Evolutionary conservation across 2,329 filamentous ascomycete species (phyloP), one percentile per base, ranked within the genome.

Genomic region (Aspergillus thermomutatus): DNA sequence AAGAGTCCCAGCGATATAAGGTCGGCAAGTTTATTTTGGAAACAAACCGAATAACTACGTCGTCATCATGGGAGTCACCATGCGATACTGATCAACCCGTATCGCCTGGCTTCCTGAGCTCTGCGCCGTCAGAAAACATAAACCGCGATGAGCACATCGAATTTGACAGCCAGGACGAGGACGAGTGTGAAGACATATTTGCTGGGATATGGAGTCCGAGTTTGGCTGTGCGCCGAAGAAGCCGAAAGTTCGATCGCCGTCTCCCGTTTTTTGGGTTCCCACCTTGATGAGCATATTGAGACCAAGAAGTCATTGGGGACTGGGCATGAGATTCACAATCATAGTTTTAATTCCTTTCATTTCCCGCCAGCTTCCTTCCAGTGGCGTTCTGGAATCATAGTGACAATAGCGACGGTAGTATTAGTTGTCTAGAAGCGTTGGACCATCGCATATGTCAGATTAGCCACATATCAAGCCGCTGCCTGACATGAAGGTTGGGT

Each of bases 1-100:
- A 87, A 61, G 83, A 86, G 57, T 75, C 71, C 10, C 85, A 87
- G 70, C 75, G 79, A 54, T 87, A 87, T 65, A 87, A 87, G 66
- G 82, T 87, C 2, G 85, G 85, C n/a, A 87, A 87, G 66, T 87
- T 83, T 61, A 87, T 87, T 27, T 69, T 87, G 27, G 85, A 87
- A 69, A 86, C 83, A 46, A 83, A 80, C 69, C 74, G 80, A 53
- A 80, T 85, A 8, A 78, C 77, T 25, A 72, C 77, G 28, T 74
- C 74, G 17, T 75, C 77, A 19, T 78, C 72, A 21, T 87, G 85
- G 84, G 83, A 85, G 58, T 67, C 69, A 14, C 56, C 65, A 17
- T 60, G 64, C 11, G 45, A 54, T 45, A 28, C 54, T 11, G 48
- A 59, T n/a, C 49, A 52, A 4, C n/a, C 52, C n/a, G 45, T 54